phyloP scores from a whole-genome alignment of 441 rosid species.

The Croton setiger region DNA sequence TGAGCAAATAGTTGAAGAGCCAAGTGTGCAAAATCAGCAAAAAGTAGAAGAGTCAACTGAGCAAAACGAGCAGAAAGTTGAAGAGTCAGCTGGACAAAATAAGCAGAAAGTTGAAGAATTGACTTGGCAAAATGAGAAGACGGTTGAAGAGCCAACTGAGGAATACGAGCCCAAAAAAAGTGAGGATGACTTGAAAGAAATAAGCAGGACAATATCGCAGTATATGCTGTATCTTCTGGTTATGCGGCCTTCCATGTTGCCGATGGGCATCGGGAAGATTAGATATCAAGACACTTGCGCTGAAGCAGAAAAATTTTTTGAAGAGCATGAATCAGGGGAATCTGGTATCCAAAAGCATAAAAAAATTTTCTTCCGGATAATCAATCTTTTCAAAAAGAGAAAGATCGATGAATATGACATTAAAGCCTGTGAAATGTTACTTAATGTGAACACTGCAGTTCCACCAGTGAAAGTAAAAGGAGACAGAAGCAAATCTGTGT shows the following conservation, averaged over 20 bases:
- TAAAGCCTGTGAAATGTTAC: constrained; percentile 20
- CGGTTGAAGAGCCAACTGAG: background rate
- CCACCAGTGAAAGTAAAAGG: constrained; percentile 21
- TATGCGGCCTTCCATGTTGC: constrained; percentile 33
- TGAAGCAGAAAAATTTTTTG: constrained; percentile 22
- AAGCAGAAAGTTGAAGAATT: background rate
- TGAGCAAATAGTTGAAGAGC: too few relatives aligned
- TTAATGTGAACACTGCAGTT: constrained; percentile 22
- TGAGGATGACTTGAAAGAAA: background rate
- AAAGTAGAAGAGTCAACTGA: background rate
- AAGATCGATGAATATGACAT: background rate
- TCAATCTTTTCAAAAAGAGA: background rate
- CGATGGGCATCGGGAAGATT: constrained; percentile 35
- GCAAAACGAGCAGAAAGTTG: background rate
- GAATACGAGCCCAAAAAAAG: background rate
- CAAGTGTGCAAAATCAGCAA: too few relatives aligned
- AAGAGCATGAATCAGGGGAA: constrained; percentile 12
- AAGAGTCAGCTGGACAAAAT: background rate
- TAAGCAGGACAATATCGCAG: constrained; percentile 23
- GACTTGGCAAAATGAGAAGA: background rate
- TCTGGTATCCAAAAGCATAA: background rate
- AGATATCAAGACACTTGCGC: constrained; percentile 27
- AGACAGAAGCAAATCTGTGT: constrained; percentile 38
- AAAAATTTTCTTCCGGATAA: background rate
- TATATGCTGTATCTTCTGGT: constrained; percentile 34